Conservation (phyloP, 257 asterid genomes). For the Salvia rosmarinus region DNA sequence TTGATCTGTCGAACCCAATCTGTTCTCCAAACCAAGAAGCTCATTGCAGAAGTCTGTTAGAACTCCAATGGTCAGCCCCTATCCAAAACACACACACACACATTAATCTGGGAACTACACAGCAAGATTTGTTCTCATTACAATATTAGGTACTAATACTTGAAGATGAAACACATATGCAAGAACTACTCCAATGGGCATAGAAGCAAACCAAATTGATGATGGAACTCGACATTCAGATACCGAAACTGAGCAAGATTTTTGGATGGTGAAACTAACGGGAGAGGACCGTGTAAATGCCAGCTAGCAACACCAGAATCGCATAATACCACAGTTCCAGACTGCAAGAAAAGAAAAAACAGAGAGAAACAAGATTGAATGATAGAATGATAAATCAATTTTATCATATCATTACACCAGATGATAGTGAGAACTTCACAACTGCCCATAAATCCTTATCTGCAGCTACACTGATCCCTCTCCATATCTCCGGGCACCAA, state of each 20-base stretch:
- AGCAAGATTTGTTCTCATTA: no score
- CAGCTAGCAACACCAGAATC: conserved; percentile 56
- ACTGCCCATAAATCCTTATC: conserved; percentile 41
- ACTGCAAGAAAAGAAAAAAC: conserved; percentile 28
- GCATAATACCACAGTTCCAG: conserved; percentile 71
- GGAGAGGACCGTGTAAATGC: conserved; percentile 69
- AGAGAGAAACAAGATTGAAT: background rate
- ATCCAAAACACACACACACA: background rate
- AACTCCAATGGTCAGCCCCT: conserved; percentile 73
- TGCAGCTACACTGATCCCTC: conserved; percentile 51
- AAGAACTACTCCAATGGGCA: conserved; percentile 47
- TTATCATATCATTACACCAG: conserved; percentile 66
- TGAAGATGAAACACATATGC: conserved; percentile 41
- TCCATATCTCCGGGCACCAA: conserved; percentile 69
- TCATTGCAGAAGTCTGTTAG: conserved; percentile 52
- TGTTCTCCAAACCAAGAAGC: conserved; percentile 71
- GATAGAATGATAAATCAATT: no score
- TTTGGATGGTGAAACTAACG: no score
- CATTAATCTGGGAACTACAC: background rate
- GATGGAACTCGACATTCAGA: conserved; percentile 41
- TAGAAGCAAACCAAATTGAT: conserved; percentile 47
- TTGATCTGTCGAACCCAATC: conserved; percentile 69
- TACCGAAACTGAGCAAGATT: no score
- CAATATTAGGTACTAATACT: no score
- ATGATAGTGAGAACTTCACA: conserved; percentile 49